These are phyloP conservation scores for Botrytis pseudocinerea DNA, from an alignment of 2,329 filamentous ascomycete genomes.

Conservation along the genomic window DNA sequence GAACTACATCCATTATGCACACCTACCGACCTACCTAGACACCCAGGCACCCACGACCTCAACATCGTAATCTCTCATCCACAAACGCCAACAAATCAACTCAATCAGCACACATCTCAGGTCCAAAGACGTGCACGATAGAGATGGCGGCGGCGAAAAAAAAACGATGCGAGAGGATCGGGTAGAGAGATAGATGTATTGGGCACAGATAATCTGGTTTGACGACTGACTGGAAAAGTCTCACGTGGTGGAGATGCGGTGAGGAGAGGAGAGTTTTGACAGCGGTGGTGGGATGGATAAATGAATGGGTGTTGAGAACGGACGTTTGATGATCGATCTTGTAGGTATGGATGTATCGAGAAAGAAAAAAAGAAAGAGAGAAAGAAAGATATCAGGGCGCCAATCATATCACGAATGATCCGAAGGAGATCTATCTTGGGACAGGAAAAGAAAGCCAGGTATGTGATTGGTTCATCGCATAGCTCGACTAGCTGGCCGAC, in stretches of 20 bases:
- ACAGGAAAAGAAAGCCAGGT: no score
- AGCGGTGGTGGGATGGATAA: not conserved
- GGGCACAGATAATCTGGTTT: not conserved
- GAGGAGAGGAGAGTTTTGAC: constrained; percentile 2
- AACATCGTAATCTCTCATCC: no score
- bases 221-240: not conserved
- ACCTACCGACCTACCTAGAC: no score
- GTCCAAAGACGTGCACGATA: not conserved
- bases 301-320: not conserved
- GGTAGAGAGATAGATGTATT: not conserved
- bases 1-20: no score
- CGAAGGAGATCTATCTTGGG: no score
- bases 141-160: not conserved
- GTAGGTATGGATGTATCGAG: no score
- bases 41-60: no score
- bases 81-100: no score
- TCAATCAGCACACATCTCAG: not conserved
- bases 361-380: not conserved
- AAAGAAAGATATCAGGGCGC: not conserved
- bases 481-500: no score
- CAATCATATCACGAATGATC: not conserved
- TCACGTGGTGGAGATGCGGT: not conserved
- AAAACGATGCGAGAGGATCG: not conserved
- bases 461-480: no score
- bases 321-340: not conserved